A percentile compares a stretch with the other conserved stretches of the same genome.
phyloP scores from a whole-genome alignment of 139 green algal genomes.

The Chlamydomonas incerta region DNA sequence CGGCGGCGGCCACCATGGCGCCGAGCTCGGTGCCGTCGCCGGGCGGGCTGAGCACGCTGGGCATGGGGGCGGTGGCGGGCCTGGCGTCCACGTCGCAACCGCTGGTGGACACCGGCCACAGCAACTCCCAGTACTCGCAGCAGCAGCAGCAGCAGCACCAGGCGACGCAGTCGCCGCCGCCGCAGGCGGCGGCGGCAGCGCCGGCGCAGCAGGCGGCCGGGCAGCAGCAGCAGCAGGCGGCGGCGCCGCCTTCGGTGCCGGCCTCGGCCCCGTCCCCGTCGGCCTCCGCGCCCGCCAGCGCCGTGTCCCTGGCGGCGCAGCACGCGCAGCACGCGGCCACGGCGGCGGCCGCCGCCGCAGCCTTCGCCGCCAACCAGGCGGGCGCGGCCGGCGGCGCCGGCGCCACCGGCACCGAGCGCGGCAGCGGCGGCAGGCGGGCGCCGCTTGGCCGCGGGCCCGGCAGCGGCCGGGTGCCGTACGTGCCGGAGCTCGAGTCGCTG shows the following conservation, averaged over 20 bases:
- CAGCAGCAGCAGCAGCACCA: background rate
- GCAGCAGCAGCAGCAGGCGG: background rate
- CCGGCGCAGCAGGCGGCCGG: background rate
- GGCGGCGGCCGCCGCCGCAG: background rate
- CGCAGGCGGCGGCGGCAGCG: background rate
- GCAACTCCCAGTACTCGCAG: background rate
- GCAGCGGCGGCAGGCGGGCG: too few relatives aligned
- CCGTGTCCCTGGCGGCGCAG: background rate
- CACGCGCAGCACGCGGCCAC: slow-evolving; percentile 13
- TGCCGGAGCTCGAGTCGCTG: background rate
- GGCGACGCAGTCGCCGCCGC: background rate
- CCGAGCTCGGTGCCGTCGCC: too few relatives aligned
- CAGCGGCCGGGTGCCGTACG: background rate
- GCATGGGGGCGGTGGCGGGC: too few relatives aligned
- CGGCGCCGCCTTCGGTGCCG: too few relatives aligned
- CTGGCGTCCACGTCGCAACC: too few relatives aligned
- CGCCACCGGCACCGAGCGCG: background rate
- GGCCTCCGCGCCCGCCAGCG: background rate
- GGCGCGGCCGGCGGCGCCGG: background rate
- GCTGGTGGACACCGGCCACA: background rate
- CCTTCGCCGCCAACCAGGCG: slow-evolving; percentile 14
- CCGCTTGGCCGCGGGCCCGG: too few relatives aligned
- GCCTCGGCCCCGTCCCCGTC: too few relatives aligned
- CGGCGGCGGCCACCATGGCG: too few relatives aligned
- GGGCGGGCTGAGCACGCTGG: too few relatives aligned